Evolutionary conservation across 768 basidiomycete species (phyloP).

Genomic region (Podaxis mareebaensis): DNA sequence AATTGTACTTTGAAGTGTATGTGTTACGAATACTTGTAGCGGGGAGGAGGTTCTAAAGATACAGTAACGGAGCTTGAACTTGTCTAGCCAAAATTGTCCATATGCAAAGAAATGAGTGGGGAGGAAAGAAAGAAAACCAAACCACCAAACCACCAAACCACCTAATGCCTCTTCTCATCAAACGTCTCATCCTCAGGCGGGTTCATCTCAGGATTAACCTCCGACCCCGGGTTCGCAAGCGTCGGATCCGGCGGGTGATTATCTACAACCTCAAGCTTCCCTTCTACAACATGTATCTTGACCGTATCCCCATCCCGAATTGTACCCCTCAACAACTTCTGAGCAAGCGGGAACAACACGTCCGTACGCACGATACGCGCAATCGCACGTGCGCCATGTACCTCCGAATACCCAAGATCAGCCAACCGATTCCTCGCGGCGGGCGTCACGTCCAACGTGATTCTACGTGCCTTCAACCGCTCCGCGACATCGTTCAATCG

Average conservation of each 20-base stretch:
- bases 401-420: slow-evolving; percentile 74
- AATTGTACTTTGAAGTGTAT: too few relatives aligned
- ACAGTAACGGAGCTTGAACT: not conserved
- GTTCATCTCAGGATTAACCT: slow-evolving; percentile 27
- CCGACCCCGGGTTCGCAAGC: slow-evolving; percentile 13
- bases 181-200: slow-evolving; percentile 18
- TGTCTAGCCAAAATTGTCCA: not conserved
- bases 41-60: not conserved
- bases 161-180: not conserved
- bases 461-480: slow-evolving; percentile 63
- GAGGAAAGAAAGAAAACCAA: not conserved
- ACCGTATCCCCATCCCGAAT: slow-evolving; percentile 78
- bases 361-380: slow-evolving; percentile 82
- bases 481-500: slow-evolving; percentile 74
- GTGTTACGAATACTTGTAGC: too few relatives aligned
- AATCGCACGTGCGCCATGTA: slow-evolving; percentile 87
- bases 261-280: slow-evolving; percentile 54
- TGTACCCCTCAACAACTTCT: slow-evolving; percentile 76
- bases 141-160: too few relatives aligned
- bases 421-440: slow-evolving; percentile 70
- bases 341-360: slow-evolving; percentile 81
- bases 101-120: not conserved
- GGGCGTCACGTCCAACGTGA: slow-evolving; percentile 69
- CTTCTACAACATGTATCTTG: slow-evolving; percentile 46
- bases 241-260: slow-evolving; percentile 57